Evolutionary conservation across 164 flowering plant species (phyloP), one percentile per base, ranked within the genome.

Genomic region (Stephania japonica): DNA sequence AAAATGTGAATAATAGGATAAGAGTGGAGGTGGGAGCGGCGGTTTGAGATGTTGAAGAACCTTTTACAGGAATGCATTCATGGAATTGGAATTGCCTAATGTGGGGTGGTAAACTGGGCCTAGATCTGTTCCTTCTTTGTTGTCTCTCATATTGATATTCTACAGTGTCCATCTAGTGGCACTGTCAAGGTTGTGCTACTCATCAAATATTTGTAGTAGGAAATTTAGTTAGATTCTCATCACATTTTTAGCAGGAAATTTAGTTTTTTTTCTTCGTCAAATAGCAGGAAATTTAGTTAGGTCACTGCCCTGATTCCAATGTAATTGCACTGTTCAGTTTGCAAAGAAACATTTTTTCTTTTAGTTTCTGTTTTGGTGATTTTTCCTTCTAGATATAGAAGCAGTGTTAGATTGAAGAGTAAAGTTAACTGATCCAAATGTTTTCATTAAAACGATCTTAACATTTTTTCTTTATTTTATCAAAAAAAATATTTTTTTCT

Each of bases 1-100:
- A 74, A 43, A 79, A 69, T 83, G 82, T 75, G 79, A 77, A 78
- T 78, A 78, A 16, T 80, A 75, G 82, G 79, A 56, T 3, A 6
- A 56, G 18, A 16, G 62, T 6, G 16, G 62, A 7, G 19, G 62
- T 16, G 38, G 38, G 38, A 32, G 38, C 1, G 38, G 38, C 38
- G 38, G 38, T 32, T 2, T 32, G 38, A 32, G 38, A 32, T 32
- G 2, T 32, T 32, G 38, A 32, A 19, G 19, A 56, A 56, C n/a
- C 62, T 10, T 16, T 5, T 18, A 56, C 11, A 16, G 62, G 62
- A 56, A 6, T 56, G 62, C 21, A 4, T 56, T 56, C 62, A 5
- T 56, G 62, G 14, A 19, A n/a, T 56, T 56, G 6, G 62, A 3
- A 19, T 16, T 16, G 19, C 19, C 6, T n/a, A 56, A 56, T 14